Evolutionary conservation across 345 rosid genomes (phyloP).

Genomic region (Abelmoschus esculentus): DNA sequence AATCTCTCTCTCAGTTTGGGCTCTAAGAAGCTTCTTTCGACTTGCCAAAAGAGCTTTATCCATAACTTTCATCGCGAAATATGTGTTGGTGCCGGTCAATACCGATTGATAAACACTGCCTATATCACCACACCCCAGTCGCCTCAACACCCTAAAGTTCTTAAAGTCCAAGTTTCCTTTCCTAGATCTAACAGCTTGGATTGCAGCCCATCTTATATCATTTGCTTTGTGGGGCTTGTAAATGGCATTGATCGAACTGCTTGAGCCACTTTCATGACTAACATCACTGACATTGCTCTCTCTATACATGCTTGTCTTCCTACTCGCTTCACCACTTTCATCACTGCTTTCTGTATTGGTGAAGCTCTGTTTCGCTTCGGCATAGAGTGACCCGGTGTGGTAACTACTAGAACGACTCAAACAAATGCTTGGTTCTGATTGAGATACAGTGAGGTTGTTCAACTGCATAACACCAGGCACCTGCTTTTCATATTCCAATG

Average conservation of each 20-base stretch:
- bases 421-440: slow-evolving; percentile 34
- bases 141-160: slow-evolving; percentile 50
- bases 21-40: slow-evolving; percentile 84
- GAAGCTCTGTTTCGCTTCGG: slow-evolving; percentile 73
- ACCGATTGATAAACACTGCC: slow-evolving; percentile 79
- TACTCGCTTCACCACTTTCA: slow-evolving; percentile 37
- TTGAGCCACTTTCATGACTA: slow-evolving; percentile 83
- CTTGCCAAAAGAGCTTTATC: slow-evolving; percentile 21
- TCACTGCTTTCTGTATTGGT: slow-evolving; percentile 69
- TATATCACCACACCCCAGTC: slow-evolving; percentile 79
- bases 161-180: slow-evolving; percentile 44
- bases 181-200: slow-evolving; percentile 51
- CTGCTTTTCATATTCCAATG: slow-evolving; percentile 29
- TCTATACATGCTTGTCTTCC: slow-evolving; percentile 54
- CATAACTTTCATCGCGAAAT: slow-evolving; percentile 70
- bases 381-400: slow-evolving; percentile 42
- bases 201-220: slow-evolving; percentile 81
- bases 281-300: slow-evolving; percentile 82
- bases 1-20: slow-evolving; percentile 86
- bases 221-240: slow-evolving; percentile 87
- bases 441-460: slow-evolving; percentile 29
- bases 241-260: slow-evolving; percentile 49
- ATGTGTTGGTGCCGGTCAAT: slow-evolving; percentile 59
- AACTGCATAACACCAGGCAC: slow-evolving; percentile 23
- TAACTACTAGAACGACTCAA: slow-evolving; percentile 58